Percentiles rank a stretch among this genome's conserved stretches.
Evolutionary conservation across 2,329 filamentous ascomycete species (phyloP).

Genomic region (Pseudogymnoascus sp.): DNA sequence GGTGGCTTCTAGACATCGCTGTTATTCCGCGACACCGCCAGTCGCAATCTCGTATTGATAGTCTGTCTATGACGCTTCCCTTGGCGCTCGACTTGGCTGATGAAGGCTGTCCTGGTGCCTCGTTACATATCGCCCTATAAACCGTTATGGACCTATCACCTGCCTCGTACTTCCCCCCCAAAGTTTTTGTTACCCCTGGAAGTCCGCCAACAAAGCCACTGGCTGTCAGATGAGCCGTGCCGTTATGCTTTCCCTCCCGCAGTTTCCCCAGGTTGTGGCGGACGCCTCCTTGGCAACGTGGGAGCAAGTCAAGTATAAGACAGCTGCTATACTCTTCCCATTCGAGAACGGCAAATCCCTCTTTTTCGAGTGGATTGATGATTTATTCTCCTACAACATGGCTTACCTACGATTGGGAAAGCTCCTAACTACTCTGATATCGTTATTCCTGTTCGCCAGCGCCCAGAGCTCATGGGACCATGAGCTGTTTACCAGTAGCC

Average conservation of each 20-base stretch:
- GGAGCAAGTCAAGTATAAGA: constrained; percentile 2
- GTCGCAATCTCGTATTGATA: background rate
- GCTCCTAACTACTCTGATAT: background rate
- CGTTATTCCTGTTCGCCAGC: background rate
- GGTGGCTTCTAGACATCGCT: background rate
- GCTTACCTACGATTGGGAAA: background rate
- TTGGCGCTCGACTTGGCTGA: background rate
- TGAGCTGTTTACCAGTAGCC: background rate
- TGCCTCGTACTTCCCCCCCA: background rate
- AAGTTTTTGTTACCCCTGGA: background rate
- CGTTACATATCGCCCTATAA: background rate
- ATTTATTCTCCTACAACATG: background rate
- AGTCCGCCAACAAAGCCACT: background rate
- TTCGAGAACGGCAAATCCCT: background rate
- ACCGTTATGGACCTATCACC: background rate
- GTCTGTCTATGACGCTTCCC: background rate
- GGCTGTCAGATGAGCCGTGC: constrained; percentile 3
- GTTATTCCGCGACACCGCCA: background rate
- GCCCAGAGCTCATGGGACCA: background rate
- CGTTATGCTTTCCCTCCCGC: background rate
- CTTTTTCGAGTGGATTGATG: background rate
- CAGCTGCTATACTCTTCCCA: background rate
- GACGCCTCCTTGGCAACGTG: background rate
- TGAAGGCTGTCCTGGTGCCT: background rate
- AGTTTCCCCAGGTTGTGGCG: background rate